Evolutionary conservation across 495 filamentous ascomycete genomes (phyloP).

Genomic region (Xylaria venustula): DNA sequence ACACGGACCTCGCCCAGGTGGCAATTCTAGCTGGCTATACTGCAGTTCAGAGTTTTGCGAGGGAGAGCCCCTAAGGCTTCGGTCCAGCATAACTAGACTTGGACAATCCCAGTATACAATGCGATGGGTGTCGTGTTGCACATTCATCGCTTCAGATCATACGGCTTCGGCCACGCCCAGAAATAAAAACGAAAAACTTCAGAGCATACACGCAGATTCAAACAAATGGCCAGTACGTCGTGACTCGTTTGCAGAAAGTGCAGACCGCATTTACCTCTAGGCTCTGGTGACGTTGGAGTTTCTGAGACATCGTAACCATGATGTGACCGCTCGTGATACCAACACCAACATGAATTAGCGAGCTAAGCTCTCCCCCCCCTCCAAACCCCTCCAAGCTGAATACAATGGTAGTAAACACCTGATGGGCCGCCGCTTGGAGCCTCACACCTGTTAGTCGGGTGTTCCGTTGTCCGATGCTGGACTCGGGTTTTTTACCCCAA

Average conservation of each 20-base stretch:
- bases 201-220: neutral
- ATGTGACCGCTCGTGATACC: neutral
- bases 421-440: neutral
- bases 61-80: conserved; percentile 1
- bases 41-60: conserved; percentile 10
- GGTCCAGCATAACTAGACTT: conserved; percentile 12
- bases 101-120: conserved; percentile 10
- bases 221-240: neutral
- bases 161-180: conserved; percentile 8
- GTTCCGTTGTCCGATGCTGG: neutral
- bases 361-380: too few species aligned
- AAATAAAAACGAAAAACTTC: conserved; percentile 16
- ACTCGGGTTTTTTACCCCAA: neutral
- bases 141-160: conserved; percentile 13
- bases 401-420: too few species aligned
- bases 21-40: conserved; percentile 4
- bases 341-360: too few species aligned
- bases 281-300: neutral
- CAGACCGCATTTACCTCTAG: neutral
- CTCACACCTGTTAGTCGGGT: neutral
- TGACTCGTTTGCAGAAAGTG: neutral
- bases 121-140: conserved; percentile 1
- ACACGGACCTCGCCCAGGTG: conserved; percentile 10
- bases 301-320: neutral
- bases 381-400: too few species aligned